phyloP scores from a whole-genome alignment of 805 yeast species.

The Cyberlindnera xylosilytica region DNA sequence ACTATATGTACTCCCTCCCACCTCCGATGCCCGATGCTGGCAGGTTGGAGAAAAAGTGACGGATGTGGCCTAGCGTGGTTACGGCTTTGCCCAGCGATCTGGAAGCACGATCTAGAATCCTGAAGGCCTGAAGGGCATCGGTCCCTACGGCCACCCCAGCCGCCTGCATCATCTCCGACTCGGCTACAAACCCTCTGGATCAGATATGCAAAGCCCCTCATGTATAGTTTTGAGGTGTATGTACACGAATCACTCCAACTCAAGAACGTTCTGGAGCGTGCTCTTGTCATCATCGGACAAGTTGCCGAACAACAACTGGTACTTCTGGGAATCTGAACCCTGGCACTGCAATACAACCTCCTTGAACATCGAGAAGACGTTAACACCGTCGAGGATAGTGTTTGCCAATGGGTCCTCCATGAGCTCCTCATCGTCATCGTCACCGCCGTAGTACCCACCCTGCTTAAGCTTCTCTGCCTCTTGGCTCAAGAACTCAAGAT shows the following conservation, averaged over 20 bases:
- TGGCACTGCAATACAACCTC: slow-evolving; percentile 49
- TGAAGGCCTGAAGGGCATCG: too few species aligned
- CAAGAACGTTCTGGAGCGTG: slow-evolving; percentile 41
- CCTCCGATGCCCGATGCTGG: too few species aligned
- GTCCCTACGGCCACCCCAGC: too few species aligned
- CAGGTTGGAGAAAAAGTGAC: too few species aligned
- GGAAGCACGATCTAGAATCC: too few species aligned
- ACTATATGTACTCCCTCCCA: too few species aligned
- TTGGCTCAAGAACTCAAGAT: slow-evolving; percentile 44
- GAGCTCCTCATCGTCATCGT: slow-evolving; percentile 59
- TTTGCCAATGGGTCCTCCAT: slow-evolving; percentile 80
- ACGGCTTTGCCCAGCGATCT: too few species aligned
- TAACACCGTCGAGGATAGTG: slow-evolving; percentile 73
- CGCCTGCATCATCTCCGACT: too few species aligned
- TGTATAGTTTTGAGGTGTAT: too few species aligned
- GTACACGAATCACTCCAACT: background rate
- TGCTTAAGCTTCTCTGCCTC: slow-evolving; percentile 39
- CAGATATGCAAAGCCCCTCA: too few species aligned
- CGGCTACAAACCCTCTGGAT: too few species aligned
- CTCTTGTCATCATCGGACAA: slow-evolving; percentile 36
- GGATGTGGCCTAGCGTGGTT: too few species aligned
- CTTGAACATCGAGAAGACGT: slow-evolving; percentile 67
- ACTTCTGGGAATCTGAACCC: slow-evolving; percentile 43
- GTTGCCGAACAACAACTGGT: slow-evolving; percentile 44
- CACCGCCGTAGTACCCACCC: slow-evolving; percentile 35